Conservation (phyloP, 805 yeast genomes). For the Zygosaccharomyces pseudorouxii region DNA sequence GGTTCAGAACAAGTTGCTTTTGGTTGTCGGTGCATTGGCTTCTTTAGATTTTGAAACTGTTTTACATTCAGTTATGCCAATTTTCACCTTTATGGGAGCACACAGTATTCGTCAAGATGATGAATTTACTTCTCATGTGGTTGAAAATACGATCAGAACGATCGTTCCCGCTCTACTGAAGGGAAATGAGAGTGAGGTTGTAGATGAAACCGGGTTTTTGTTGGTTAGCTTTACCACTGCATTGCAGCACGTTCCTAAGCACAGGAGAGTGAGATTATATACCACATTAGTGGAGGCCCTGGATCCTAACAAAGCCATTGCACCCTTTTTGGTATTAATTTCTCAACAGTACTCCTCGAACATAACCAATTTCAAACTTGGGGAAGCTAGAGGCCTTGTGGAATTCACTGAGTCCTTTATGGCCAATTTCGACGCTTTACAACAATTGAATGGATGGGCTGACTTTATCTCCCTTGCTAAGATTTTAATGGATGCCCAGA, state of each 20-base stretch:
- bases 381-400: constrained; percentile 61
- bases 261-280: constrained; percentile 83
- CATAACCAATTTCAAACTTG: constrained; percentile 49
- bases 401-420: constrained; percentile 72
- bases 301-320: constrained; percentile 62
- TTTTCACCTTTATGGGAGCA: constrained; percentile 98
- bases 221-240: constrained; percentile 90
- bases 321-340: constrained; percentile 68
- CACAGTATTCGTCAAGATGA: constrained; percentile 96
- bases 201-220: constrained; percentile 74
- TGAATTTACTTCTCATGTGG: constrained; percentile 87
- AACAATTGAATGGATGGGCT: constrained; percentile 55
- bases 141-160: constrained; percentile 82
- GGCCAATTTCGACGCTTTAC: constrained; percentile 60
- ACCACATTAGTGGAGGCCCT: constrained; percentile 72
- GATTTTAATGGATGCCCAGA: constrained; percentile 36
- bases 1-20: constrained; percentile 80
- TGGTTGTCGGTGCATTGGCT: constrained; percentile 85
- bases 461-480: constrained; percentile 43
- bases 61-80: constrained; percentile 97
- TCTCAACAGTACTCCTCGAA: constrained; percentile 70
- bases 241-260: constrained; percentile 92
- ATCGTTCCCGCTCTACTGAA: constrained; percentile 86
- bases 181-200: constrained; percentile 37
- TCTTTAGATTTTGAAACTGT: constrained; percentile 85